Conservation (phyloP, 2,329 filamentous ascomycete genomes). For the Talaromyces sp. region DNA sequence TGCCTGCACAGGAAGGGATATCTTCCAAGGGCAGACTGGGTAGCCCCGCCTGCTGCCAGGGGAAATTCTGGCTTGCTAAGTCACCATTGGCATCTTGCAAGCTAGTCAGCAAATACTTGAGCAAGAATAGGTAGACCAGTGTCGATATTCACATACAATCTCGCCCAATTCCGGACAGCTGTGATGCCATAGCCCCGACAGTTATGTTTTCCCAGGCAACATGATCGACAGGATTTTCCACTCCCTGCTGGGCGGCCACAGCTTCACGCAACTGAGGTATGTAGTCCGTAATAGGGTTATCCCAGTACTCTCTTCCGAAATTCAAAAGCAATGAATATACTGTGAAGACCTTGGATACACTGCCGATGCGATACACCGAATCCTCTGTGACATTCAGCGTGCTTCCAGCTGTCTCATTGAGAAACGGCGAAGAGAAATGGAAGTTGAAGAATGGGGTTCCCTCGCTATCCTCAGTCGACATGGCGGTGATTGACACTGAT, state of each 20-base stretch:
- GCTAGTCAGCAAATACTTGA: background rate
- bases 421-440: conserved; percentile 4
- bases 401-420: conserved; percentile 2
- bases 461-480: background rate
- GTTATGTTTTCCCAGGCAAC: conserved; percentile 34
- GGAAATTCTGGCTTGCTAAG: background rate
- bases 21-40: background rate
- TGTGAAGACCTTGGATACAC: conserved; percentile 42
- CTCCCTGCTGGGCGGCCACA: background rate
- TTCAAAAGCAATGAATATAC: conserved; percentile 33
- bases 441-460: background rate
- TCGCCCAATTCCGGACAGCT: conserved; percentile 33
- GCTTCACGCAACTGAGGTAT: conserved; percentile 22
- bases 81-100: conserved; percentile 1
- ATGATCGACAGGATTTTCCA: conserved; percentile 18
- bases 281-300: conserved; percentile 23
- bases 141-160: conserved; percentile 25
- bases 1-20: background rate
- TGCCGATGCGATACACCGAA: conserved; percentile 40
- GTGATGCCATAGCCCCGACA: conserved; percentile 34
- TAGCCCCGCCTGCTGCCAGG: background rate
- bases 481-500: background rate
- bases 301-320: conserved; percentile 18
- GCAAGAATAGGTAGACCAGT: background rate
- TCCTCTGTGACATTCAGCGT: background rate